Evolutionary conservation across 805 yeast species (phyloP).

Genomic region (Saturnispora galanensis): DNA sequence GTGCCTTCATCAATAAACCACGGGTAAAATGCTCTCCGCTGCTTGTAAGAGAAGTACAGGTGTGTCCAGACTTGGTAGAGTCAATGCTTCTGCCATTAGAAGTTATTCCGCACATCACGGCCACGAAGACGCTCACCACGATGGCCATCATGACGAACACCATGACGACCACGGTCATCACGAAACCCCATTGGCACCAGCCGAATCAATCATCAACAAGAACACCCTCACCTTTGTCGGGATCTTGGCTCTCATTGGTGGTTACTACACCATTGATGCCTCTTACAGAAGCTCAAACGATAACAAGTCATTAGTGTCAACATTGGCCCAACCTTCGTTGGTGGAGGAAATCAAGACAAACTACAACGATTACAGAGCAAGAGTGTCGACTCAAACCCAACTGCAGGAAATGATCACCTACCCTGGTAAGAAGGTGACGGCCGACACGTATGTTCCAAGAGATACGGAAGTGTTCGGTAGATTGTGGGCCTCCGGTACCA

Average conservation of each 20-base stretch:
- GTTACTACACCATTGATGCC: conserved; percentile 39
- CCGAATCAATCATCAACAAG: conserved; percentile 23
- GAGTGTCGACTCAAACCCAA: conserved; percentile 17
- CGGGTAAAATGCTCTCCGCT: not conserved
- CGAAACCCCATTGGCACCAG: conserved; percentile 18
- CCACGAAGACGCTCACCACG: conserved; percentile 2
- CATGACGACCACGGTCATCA: conserved; percentile 16
- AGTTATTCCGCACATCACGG: conserved; percentile 11
- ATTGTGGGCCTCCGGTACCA: conserved; percentile 20
- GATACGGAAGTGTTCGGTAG: conserved; percentile 27
- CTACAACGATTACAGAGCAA: conserved; percentile 17
- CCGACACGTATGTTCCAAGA: conserved; percentile 15
- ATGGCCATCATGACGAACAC: conserved; percentile 10
- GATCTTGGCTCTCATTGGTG: conserved; percentile 25
- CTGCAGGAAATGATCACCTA: conserved; percentile 15
- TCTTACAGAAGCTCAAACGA: conserved; percentile 38
- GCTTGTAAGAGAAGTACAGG: not conserved
- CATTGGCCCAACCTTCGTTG: conserved; percentile 12
- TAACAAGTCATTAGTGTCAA: conserved; percentile 19
- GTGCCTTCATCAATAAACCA: not conserved
- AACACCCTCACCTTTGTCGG: conserved; percentile 17
- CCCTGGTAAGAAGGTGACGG: conserved; percentile 13
- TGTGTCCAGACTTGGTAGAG: not conserved
- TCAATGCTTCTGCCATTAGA: not conserved
- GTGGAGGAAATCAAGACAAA: conserved; percentile 16